phyloP scores from a whole-genome alignment of 805 yeast genomes.

The Suhomyces xylopsoci region DNA sequence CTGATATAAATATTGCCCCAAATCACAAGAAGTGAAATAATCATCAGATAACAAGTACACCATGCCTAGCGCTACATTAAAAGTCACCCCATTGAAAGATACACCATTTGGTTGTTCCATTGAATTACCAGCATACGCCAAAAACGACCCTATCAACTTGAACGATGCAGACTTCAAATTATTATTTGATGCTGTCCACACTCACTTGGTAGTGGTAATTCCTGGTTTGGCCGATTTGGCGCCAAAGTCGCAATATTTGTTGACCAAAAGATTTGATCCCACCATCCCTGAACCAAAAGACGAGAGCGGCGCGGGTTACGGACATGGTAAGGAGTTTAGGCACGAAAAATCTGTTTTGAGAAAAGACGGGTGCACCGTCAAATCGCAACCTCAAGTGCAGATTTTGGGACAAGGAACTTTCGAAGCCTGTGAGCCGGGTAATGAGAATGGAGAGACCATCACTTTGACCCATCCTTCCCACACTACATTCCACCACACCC shows the following conservation, averaged over 20 bases:
- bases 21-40: neutral
- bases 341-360: constrained; percentile 59
- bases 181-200: constrained; percentile 63
- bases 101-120: constrained; percentile 70
- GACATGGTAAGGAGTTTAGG: constrained; percentile 74
- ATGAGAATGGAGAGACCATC: constrained; percentile 59
- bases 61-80: constrained; percentile 8
- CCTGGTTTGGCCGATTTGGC: constrained; percentile 66
- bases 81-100: constrained; percentile 45
- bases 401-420: constrained; percentile 81
- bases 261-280: constrained; percentile 80
- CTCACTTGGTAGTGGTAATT: constrained; percentile 68
- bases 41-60: neutral
- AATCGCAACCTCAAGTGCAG: constrained; percentile 84
- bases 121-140: constrained; percentile 59
- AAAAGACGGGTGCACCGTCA: constrained; percentile 78
- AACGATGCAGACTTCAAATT: constrained; percentile 61
- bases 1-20: neutral
- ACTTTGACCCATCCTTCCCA: constrained; percentile 81
- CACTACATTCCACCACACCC: constrained; percentile 69
- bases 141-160: constrained; percentile 67
- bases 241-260: constrained; percentile 71
- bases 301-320: constrained; percentile 55
- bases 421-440: constrained; percentile 51
- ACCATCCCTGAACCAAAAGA: constrained; percentile 44